Evolutionary conservation across 73 alveolate genomes (phyloP), one percentile per base, ranked within the genome.

Genomic region (Paramecium sonneborni): DNA sequence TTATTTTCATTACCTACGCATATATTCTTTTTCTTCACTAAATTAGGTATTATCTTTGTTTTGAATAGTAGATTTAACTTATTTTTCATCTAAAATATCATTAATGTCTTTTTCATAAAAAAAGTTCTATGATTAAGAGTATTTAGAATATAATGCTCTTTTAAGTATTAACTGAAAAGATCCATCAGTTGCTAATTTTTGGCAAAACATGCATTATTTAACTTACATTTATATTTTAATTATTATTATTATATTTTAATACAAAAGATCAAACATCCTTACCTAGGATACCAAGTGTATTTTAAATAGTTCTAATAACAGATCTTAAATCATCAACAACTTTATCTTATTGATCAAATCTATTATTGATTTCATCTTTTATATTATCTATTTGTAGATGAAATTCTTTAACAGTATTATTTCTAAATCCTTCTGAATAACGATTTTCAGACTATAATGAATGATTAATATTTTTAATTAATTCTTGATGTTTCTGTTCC

Each of bases 251-350:
- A 12, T 32, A 62, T 30, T 10, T 3, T 62, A 62, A 26, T 30
- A 62, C 24, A 62, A 62, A 30, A 30, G 10, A 26, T 62, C 84
- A 62, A 11, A 21, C 90, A 79, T 79, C 90, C 38, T 43, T 79
- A 10, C 76, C 90, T 18, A 79, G 55, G 6, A 79, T 79, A 4
- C 28, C 90, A 56, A 76, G 44, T 12, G 88, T 76, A 35, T 76
- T 76, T 57, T 76, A 41, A 21, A 76, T 76, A 14, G 88, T 76
- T 38, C 74, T 24, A 12, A 79, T 46, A 2, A 46, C 90, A 3
- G 43, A 43, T 79, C 90, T 79, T 43, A 79, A 39, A 79, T 79
- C 48, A 41, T 79, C 90, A 3, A 79, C 90, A 28, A 79, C 48
- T 43, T 79, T 41, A 44, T 43, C 90, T 79, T 79, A 44, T 30